Conservation (phyloP, 1,284 basidiomycete species). For the Fistulinella staudtii region DNA sequence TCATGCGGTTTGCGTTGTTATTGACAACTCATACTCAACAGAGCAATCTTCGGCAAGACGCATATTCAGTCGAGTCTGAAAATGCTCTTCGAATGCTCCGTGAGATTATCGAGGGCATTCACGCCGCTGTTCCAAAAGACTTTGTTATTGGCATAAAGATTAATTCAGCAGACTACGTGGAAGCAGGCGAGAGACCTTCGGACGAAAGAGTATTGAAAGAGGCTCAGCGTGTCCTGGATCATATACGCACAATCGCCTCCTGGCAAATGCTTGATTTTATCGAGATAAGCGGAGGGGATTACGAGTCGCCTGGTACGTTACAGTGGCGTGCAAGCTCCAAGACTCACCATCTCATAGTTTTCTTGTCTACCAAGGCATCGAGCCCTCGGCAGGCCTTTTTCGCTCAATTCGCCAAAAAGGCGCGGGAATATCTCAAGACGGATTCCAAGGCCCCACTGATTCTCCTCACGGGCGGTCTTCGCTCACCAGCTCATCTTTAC, state of each 20-base stretch:
- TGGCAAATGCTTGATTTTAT: conserved; percentile 77
- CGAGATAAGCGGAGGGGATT: conserved; percentile 85
- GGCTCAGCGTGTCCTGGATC: conserved; percentile 50
- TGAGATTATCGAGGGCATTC: conserved; percentile 61
- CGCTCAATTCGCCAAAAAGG: conserved; percentile 53
- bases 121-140: conserved; percentile 47
- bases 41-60: conserved; percentile 69
- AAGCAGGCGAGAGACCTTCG: conserved; percentile 39
- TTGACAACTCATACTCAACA: conserved; percentile 27
- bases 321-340: not conserved
- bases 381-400: conserved; percentile 56
- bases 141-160: conserved; percentile 87
- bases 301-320: conserved; percentile 68
- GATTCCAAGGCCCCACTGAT: conserved; percentile 52
- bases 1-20: not conserved
- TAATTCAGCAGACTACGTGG: conserved; percentile 82
- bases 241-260: conserved; percentile 59
- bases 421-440: conserved; percentile 44
- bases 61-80: conserved; percentile 47
- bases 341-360: conserved; percentile 34
- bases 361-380: conserved; percentile 29
- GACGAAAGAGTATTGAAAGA: conserved; percentile 25
- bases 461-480: conserved; percentile 78
- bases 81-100: conserved; percentile 61
- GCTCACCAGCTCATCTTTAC: conserved; percentile 56